Base-by-base conservation (phyloP, 805 yeast genomes). In the Cyberlindnera meyerae region DNA sequence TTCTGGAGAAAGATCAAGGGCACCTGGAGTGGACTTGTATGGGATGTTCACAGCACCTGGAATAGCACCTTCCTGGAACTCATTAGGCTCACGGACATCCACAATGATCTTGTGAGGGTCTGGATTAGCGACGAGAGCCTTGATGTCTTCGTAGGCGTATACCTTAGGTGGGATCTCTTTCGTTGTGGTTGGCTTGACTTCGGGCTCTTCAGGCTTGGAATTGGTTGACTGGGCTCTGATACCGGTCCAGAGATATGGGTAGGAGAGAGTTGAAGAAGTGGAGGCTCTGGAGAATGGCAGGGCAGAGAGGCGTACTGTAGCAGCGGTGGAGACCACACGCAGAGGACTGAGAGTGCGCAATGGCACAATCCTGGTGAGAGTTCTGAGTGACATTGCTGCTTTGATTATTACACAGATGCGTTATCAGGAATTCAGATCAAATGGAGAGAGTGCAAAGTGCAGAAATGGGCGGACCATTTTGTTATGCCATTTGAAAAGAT, bases 71-170 rank as follows among this genome's bases (percentile, higher is more conserved):
- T 63, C 64, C 18, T 51, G 43, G 52, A 64, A 71, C 63, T 90
- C 98, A 18, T 68, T 71, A 6, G 97, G 96, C 66, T 90, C 97
- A 58, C 98, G 78, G 15, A 86, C 97, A 56, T 90, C 98, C 17
- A 90, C 79, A 26, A 90, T 62, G 28, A 86, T 68, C 25, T 71
- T 62, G 12, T 65, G 63, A 12, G 75, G 68, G 37, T 65, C 67
- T 5, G 77, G 75, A 31, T 61, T 43, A 8, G 59, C 40, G 14
- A 68, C 60, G 15, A 79, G 56, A 9, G 60, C 54, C 48, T 71
- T 68, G 51, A 83, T 66, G 11, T 70, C 72, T 11, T 70, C 63
- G 55, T 76, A 83, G 21, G 61, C 60, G 55, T 77, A 78, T 24
- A 60, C 44, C 40, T 67, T 70, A 17, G 44, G 40, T 8, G 47